These are phyloP conservation scores for Nicotiana attenuata DNA, from an alignment of 257 asterid genomes.

Conservation along the genomic window DNA sequence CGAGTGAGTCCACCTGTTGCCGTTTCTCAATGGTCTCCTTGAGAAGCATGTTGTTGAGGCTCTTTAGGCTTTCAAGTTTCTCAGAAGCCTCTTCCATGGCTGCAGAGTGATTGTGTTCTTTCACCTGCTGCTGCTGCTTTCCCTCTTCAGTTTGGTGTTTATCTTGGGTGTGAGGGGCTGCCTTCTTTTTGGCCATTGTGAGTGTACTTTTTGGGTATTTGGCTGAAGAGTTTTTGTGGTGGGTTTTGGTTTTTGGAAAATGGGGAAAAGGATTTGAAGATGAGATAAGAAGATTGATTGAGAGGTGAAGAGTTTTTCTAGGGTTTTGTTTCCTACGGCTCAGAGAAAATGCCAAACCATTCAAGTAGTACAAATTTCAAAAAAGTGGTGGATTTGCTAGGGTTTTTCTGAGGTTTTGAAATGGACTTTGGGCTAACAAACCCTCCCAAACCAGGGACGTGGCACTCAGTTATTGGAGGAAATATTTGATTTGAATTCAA, in stretches of 20 bases:
- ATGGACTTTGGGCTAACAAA: no score
- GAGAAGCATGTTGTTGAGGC: slow-evolving; percentile 56
- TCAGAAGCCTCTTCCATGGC: slow-evolving; percentile 39
- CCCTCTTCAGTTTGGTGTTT: slow-evolving; percentile 20
- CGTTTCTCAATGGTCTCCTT: slow-evolving; percentile 66
- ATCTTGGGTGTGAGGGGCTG: slow-evolving; percentile 21
- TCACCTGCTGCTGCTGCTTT: not conserved
- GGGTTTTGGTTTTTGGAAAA: not conserved
- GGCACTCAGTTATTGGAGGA: no score
- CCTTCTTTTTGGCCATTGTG: slow-evolving; percentile 56
- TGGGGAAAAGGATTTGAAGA: not conserved
- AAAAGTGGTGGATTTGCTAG: no score
- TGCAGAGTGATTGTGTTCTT: not conserved
- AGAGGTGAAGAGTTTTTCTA: slow-evolving; percentile 5
- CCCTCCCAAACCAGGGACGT: no score
- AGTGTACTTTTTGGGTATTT: not conserved
- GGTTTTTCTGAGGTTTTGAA: no score
- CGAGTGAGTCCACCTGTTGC: slow-evolving; percentile 54
- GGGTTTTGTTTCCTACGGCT: not conserved
- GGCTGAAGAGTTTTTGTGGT: not conserved
- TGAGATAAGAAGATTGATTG: slow-evolving; percentile 10
- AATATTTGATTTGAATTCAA: no score
- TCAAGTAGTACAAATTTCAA: no score
- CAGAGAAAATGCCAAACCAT: no score
- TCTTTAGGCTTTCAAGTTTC: slow-evolving; percentile 51